Conservation (phyloP, 2,329 filamentous ascomycete genomes). For the Pestalotiopsis sp. region DNA sequence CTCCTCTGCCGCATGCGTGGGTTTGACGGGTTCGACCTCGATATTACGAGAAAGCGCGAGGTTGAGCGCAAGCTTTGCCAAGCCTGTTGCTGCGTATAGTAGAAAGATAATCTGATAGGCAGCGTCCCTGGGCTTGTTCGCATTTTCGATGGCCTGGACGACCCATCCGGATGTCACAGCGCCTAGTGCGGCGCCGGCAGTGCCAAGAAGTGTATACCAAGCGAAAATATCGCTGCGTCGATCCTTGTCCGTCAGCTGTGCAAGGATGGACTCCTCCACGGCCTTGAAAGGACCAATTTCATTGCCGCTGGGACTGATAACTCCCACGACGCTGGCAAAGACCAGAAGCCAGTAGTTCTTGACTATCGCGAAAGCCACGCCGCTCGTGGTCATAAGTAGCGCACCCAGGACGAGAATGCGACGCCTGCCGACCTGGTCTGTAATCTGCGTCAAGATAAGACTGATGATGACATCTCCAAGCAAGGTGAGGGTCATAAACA, state of each 20-base stretch:
- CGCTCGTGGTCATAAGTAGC: conserved; percentile 39
- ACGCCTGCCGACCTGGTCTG: conserved; percentile 41
- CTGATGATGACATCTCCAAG: conserved; percentile 45
- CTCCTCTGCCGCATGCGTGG: too few species aligned
- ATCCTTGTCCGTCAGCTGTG: conserved; percentile 49
- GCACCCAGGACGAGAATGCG: conserved; percentile 38
- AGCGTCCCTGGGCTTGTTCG: neutral
- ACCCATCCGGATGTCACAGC: conserved; percentile 60
- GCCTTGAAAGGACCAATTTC: conserved; percentile 64
- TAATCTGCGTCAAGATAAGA: conserved; percentile 43
- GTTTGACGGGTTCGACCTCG: too few species aligned
- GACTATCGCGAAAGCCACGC: conserved; percentile 37
- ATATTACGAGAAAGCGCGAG: too few species aligned
- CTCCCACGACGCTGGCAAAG: conserved; percentile 41
- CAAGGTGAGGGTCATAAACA: conserved; percentile 49
- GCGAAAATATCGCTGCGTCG: conserved; percentile 57
- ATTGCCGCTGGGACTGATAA: conserved; percentile 50
- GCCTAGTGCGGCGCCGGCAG: conserved; percentile 61
- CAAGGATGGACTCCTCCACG: conserved; percentile 59
- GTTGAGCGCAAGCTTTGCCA: conserved; percentile 49
- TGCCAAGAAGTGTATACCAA: conserved; percentile 60
- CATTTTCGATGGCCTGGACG: conserved; percentile 47
- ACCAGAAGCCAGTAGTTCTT: conserved; percentile 43
- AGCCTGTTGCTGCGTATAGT: conserved; percentile 55
- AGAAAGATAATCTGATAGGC: conserved; percentile 41